Conservation (phyloP, 2,329 filamentous ascomycete genomes). For the Thielaviopsis punctulata region DNA sequence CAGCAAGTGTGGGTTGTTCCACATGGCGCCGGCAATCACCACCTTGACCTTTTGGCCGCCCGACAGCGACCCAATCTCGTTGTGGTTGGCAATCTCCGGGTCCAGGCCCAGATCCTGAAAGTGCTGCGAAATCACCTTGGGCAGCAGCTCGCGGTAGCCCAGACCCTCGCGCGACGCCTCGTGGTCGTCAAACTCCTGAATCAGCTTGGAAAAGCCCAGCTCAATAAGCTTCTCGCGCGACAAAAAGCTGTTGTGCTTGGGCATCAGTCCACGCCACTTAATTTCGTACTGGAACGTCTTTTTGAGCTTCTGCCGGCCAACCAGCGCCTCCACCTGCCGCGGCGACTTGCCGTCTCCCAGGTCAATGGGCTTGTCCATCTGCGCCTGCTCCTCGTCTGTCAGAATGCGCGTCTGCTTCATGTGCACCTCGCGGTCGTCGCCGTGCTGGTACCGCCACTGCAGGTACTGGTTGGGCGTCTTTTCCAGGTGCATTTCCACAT, state of each 20-base stretch:
- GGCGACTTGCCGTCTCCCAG: conserved; percentile 64
- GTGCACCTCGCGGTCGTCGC: conserved; percentile 89
- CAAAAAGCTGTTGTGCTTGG: conserved; percentile 85
- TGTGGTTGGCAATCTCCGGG: conserved; percentile 97
- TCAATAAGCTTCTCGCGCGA: conserved; percentile 80
- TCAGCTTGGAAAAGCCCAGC: conserved; percentile 76
- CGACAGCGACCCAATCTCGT: conserved; percentile 87
- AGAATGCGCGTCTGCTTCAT: conserved; percentile 93
- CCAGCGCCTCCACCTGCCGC: conserved; percentile 68
- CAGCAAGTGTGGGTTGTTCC: conserved; percentile 96
- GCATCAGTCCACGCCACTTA: conserved; percentile 78
- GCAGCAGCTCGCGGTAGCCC: conserved; percentile 84
- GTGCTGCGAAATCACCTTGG: conserved; percentile 89
- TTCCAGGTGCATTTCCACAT: conserved; percentile 98
- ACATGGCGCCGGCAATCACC: conserved; percentile 88
- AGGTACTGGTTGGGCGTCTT: conserved; percentile 99
- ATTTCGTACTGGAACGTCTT: conserved; percentile 98
- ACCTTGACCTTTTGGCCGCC: conserved; percentile 99
- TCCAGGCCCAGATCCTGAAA: conserved; percentile 94
- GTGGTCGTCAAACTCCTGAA: conserved; percentile 97
- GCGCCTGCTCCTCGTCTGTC: conserved; percentile 66
- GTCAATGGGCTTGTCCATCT: conserved; percentile 84
- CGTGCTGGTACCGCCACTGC: conserved; percentile 95
- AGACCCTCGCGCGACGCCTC: conserved; percentile 97
- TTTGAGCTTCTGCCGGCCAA: conserved; percentile 97